phyloP scores from a whole-genome alignment of 169 alveolate genomes.

The Fabrea salina region DNA sequence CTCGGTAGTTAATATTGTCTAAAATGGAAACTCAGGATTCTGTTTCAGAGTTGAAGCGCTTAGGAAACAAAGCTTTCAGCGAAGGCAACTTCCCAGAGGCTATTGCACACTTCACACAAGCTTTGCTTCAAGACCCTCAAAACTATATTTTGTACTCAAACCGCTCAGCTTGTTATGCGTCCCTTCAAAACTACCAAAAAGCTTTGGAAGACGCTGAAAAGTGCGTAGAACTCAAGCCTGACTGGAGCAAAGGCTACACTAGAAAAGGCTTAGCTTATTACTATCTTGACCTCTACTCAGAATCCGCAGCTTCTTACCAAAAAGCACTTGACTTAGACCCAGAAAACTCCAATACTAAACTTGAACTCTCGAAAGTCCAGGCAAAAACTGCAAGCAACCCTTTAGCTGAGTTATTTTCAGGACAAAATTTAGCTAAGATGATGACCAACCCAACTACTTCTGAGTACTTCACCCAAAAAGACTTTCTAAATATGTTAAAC shows the following conservation, averaged over 20 bases:
- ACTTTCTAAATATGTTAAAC: conserved; percentile 35
- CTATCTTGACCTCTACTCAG: conserved; percentile 74
- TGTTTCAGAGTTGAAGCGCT: too few relatives aligned
- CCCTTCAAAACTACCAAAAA: conserved; percentile 78
- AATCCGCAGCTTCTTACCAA: conserved; percentile 83
- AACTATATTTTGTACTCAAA: conserved; percentile 93
- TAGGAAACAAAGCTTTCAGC: conserved; percentile 92
- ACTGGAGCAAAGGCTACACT: conserved; percentile 91
- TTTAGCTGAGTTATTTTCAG: too few relatives aligned
- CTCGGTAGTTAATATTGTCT: too few relatives aligned
- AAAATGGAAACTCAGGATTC: too few relatives aligned
- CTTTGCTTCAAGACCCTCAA: conserved; percentile 84
- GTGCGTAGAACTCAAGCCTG: conserved; percentile 90
- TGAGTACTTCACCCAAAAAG: conserved; percentile 38
- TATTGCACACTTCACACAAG: conserved; percentile 84
- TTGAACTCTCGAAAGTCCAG: conserved; percentile 76
- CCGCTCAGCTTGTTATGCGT: conserved; percentile 91
- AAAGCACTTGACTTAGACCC: conserved; percentile 89
- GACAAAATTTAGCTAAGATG: conserved; percentile 39
- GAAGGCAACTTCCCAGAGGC: conserved; percentile 92
- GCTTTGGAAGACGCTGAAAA: conserved; percentile 91
- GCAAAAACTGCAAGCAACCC: too few relatives aligned
- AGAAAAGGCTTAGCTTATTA: conserved; percentile 88
- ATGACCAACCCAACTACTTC: conserved; percentile 53
- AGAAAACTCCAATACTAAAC: conserved; percentile 77